Evolutionary conservation across 495 filamentous ascomycete species (phyloP), one percentile per base, ranked within the genome.

Genomic region (Rhypophila decipiens): DNA sequence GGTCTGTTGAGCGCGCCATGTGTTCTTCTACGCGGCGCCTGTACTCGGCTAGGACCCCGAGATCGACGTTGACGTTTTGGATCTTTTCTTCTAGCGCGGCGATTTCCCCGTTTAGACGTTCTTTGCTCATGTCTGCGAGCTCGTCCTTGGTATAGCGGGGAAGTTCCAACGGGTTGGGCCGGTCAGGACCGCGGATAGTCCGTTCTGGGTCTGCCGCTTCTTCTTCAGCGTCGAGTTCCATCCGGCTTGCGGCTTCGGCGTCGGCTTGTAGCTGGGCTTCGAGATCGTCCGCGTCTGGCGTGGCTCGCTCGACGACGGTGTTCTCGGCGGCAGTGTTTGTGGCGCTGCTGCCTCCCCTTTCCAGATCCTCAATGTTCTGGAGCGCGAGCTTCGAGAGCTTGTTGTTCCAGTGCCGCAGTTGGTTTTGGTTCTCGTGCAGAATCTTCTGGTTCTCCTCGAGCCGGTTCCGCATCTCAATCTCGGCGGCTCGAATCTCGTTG

Each of bases 391-490:
- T 96, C 52, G 75, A 73, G 5, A 94, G 70, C 72, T 96, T 96
- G 44, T 95, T 87, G 21, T 87, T 73, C 88, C 89, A 96, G 70
- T 95, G 87, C 22, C 72, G 75, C 13, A 85, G 71, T 15, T 87
- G 80, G 67, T 88, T 90, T 61, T 95, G 85, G 66, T 93, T 91
- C 51, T 98, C 93, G 7, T 68, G 60, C 19, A 96, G 77, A 10
- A 83, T 79, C 66, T 96, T 98, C 53, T 95, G 88, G 67, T 89
- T 90, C 62, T 97, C 90, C 58, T 97, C 88, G 15, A 97, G 80
- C 65, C 95, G 93, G 65, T 96, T 96, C 42, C 89, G 87, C 89
- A 96, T 96, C 64, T 97, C 93, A 50, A 98, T 95, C 67, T 97
- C 94, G 13, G 84, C 75, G 3, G 87, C 90, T 1, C 93, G 82